Evolutionary conservation across 495 filamentous ascomycete species (phyloP).

Genomic region (Tuber melanosporum): DNA sequence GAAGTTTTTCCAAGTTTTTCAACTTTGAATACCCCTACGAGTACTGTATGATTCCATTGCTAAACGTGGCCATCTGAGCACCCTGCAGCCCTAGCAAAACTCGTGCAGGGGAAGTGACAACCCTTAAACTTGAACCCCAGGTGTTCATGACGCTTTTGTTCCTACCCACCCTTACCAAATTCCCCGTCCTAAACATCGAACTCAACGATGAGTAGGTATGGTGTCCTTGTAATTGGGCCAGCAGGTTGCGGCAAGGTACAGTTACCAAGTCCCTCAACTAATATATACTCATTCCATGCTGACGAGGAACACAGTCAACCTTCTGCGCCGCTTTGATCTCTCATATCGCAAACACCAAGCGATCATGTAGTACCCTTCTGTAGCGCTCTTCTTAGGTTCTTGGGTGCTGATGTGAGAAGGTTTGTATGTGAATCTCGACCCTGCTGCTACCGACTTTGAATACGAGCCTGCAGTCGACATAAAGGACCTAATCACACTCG

Average conservation of each 20-base stretch:
- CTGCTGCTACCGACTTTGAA: slow-evolving; percentile 84
- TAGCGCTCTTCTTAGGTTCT: not conserved
- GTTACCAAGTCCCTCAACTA: slow-evolving; percentile 6
- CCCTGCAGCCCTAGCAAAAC: not conserved
- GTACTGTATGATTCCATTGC: no score
- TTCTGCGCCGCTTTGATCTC: slow-evolving; percentile 91
- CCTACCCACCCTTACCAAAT: slow-evolving; percentile 25
- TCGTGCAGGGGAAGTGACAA: not conserved
- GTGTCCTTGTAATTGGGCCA: slow-evolving; percentile 88
- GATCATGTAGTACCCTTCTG: slow-evolving; percentile 53
- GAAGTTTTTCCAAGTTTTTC: no score
- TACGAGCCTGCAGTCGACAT: slow-evolving; percentile 95
- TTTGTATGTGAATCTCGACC: slow-evolving; percentile 97
- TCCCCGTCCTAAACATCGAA: slow-evolving; percentile 13
- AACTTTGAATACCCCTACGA: no score
- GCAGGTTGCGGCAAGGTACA: slow-evolving; percentile 77
- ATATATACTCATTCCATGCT: slow-evolving; percentile 2
- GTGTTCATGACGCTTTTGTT: slow-evolving; percentile 25
- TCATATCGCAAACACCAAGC: slow-evolving; percentile 78
- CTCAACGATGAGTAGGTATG: slow-evolving; percentile 78
- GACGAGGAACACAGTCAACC: slow-evolving; percentile 57
- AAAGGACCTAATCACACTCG: slow-evolving; percentile 87
- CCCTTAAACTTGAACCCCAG: slow-evolving; percentile 10
- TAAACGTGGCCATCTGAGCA: no score
- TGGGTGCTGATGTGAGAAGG: slow-evolving; percentile 31